These are phyloP conservation scores for Cryphonectria naterciae DNA, from an alignment of 2,329 filamentous ascomycete species.

Conservation along the genomic window DNA sequence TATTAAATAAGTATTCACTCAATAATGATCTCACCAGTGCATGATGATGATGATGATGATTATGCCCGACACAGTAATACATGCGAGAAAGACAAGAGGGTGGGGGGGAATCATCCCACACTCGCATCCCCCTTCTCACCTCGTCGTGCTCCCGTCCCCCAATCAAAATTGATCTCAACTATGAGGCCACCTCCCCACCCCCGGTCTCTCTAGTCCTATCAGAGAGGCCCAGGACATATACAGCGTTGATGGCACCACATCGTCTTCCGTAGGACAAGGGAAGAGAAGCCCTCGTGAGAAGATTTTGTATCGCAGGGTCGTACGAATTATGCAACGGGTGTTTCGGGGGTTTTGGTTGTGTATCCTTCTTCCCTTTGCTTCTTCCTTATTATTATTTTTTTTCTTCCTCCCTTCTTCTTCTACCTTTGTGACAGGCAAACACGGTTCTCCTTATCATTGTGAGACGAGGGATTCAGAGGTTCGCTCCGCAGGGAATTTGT, in stretches of 20 bases:
- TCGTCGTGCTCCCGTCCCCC: not conserved
- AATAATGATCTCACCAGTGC: not conserved
- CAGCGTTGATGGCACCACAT: not conserved
- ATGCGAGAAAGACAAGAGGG: not conserved
- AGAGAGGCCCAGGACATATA: not conserved
- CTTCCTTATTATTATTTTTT: no score
- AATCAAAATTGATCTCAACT: not conserved
- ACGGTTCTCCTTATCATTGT: not conserved
- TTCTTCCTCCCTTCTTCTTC: not conserved
- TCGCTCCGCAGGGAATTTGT: not conserved
- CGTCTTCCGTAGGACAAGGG: not conserved
- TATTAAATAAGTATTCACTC: not conserved
- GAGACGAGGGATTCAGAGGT: not conserved
- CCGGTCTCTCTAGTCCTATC: not conserved
- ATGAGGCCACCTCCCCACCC: not conserved
- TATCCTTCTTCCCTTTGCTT: no score
- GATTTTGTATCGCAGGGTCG: not conserved
- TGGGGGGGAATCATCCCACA: not conserved
- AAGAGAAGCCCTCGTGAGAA: not conserved
- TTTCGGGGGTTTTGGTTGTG: not conserved
- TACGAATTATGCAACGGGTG: slow-evolving; percentile 15
- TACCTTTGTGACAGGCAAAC: slow-evolving; percentile 23
- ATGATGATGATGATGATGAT: no score
- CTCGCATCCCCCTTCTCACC: not conserved
- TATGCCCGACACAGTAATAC: not conserved